Conservation (phyloP, 768 basidiomycete genomes). For the Trametes cinnabarina region DNA sequence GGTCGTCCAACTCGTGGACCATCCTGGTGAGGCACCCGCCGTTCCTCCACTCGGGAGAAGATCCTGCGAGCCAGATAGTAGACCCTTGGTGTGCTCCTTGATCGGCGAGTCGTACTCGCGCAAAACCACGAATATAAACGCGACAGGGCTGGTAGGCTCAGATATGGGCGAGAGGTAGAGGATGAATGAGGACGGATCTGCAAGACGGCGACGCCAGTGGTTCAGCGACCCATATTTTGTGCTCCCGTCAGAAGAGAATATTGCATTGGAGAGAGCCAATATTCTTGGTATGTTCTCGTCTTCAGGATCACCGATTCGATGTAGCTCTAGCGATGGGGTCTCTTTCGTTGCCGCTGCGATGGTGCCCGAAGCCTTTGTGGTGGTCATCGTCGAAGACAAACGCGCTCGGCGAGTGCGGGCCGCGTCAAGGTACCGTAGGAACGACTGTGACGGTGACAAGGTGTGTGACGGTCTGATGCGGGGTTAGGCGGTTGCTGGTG, state of each 20-base stretch:
- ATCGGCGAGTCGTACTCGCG: slow-evolving; percentile 18
- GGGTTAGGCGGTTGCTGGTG: slow-evolving; percentile 6
- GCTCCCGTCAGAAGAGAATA: slow-evolving; percentile 21
- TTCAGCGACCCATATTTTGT: slow-evolving; percentile 25
- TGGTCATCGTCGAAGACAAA: slow-evolving; percentile 2
- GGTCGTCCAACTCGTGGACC: slow-evolving; percentile 14
- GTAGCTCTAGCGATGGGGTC: background rate
- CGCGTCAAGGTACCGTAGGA: background rate
- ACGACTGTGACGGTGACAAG: background rate
- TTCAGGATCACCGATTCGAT: background rate
- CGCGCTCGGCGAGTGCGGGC: background rate
- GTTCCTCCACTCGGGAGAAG: slow-evolving; percentile 17
- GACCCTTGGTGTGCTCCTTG: background rate
- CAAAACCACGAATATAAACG: slow-evolving; percentile 23
- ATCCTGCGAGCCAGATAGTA: slow-evolving; percentile 28
- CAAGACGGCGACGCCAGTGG: slow-evolving; percentile 20
- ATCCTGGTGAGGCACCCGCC: slow-evolving; percentile 22
- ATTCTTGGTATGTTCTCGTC: slow-evolving; percentile 9
- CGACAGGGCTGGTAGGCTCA: slow-evolving; percentile 3
- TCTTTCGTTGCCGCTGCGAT: background rate
- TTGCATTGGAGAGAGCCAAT: slow-evolving; percentile 22
- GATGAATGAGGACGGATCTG: slow-evolving; percentile 15
- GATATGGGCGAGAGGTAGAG: slow-evolving; percentile 17
- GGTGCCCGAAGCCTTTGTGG: background rate
- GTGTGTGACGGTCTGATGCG: slow-evolving; percentile 3